Base-by-base conservation (phyloP, 805 yeast genomes). In the Cyberlindnera euphorbiiphila region DNA sequence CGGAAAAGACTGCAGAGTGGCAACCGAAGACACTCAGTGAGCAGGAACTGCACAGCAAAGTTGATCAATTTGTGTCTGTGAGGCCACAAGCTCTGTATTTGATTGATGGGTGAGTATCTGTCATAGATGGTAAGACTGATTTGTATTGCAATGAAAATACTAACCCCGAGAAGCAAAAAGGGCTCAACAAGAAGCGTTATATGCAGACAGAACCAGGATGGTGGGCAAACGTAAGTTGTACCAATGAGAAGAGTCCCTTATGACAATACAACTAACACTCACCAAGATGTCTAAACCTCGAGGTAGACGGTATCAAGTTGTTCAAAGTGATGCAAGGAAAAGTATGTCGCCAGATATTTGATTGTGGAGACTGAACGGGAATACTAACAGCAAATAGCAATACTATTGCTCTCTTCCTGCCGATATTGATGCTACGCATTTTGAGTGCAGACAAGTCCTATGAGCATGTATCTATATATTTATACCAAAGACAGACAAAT, bases 371-470 rank as follows among this genome's bases (percentile, higher is more conserved):
- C 4, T 21, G 25, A 13, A 11, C 21, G 4, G n/a, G 15, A 4
- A 9, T 30, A 29, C 36, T 42, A 39, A 37, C 39, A 13, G 17
- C 5, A n/a, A 6, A 17, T 21, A 54, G 51, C 72, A 69, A 28
- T 72, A 68, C 51, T 71, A 70, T 46, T 72, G 77, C 46, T 68
- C 74, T 1, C 60, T 71, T 26, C 74, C 76, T 5, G 65, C 68
- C 29, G 71, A 71, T 25, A 59, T 71, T 18, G 64, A 62, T 38
- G 72, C 74, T 24, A 71, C 76, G 1, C 71, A 72, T 44, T 71
- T 72, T 47, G 77, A 72, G 47, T 72, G 77, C 57, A 58, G 76
- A 43, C 68, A 67, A 44, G 69, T 54, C 23, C 36, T 36, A 12
- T 49, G 32, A 44, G 12, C 4, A n/a, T 18, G 9, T 19, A 30